Percentiles rank a stretch among this genome's conserved stretches.
Evolutionary conservation across 257 asterid species (phyloP).

Genomic region (Coffea canephora): DNA sequence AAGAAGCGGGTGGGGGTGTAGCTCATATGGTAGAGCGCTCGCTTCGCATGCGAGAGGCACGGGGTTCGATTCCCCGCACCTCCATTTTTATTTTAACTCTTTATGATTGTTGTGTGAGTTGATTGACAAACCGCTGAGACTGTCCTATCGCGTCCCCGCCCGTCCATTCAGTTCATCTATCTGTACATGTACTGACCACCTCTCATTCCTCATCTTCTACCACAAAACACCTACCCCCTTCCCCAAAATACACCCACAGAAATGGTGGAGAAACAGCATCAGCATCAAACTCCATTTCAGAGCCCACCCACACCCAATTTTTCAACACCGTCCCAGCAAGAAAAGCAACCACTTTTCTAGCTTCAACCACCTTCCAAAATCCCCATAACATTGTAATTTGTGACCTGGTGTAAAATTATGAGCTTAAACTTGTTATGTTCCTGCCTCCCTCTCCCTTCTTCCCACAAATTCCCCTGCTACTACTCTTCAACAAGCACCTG

Average conservation of each 20-base stretch:
- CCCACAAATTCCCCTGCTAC: slow-evolving; percentile 24
- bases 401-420: slow-evolving; percentile 26
- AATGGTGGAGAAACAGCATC: slow-evolving; percentile 10
- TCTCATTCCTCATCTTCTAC: slow-evolving; percentile 52
- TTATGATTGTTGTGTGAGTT: too few species aligned
- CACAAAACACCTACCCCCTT: too few species aligned
- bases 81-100: slow-evolving; percentile 30
- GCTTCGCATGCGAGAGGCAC: slow-evolving; percentile 99
- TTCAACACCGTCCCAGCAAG: neutral
- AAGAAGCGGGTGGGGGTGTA: slow-evolving; percentile 60
- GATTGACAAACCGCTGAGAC: too few species aligned
- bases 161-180: too few species aligned
- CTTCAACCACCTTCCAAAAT: too few species aligned
- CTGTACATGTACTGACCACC: slow-evolving; percentile 25
- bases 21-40: slow-evolving; percentile 99
- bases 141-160: slow-evolving; percentile 8
- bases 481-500: neutral
- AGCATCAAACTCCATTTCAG: neutral
- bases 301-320: neutral
- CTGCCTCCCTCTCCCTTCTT: slow-evolving; percentile 31
- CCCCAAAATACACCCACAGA: neutral
- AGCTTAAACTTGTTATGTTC: slow-evolving; percentile 47
- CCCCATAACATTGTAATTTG: too few species aligned
- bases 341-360: neutral
- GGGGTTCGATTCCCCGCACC: slow-evolving; percentile 99